These are phyloP conservation scores for Fusarium napiforme DNA, from an alignment of 2,329 filamentous ascomycete species.

Conservation along the genomic window DNA sequence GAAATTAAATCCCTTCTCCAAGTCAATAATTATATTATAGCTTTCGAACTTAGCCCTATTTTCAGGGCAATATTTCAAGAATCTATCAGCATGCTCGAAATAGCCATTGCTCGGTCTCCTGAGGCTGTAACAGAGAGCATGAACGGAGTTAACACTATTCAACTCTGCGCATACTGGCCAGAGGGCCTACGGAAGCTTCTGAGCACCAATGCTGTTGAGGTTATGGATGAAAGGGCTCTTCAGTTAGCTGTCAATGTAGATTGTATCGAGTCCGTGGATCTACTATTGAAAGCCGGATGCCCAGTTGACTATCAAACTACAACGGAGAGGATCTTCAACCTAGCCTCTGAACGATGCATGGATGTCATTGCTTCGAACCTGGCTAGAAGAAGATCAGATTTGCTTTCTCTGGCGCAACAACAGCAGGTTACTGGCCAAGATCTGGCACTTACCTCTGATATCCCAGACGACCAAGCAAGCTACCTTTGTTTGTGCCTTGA, in stretches of 20 bases:
- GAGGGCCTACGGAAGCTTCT: neutral
- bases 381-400: neutral
- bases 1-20: neutral
- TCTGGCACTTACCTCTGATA: accelerated
- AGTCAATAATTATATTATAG: accelerated
- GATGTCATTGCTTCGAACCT: neutral
- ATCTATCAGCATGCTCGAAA: neutral
- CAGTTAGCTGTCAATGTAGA: accelerated
- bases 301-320: accelerated
- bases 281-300: accelerated
- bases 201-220: accelerated
- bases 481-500: neutral
- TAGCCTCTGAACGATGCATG: neutral
- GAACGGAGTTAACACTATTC: accelerated
- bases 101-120: accelerated
- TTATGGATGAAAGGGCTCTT: accelerated
- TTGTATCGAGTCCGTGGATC: neutral
- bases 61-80: neutral
- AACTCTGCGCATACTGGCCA: accelerated
- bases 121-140: too few relatives aligned
- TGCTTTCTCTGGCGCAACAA: neutral
- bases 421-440: accelerated
- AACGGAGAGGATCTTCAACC: accelerated
- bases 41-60: accelerated
- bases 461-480: neutral